These are phyloP conservation scores for Biscogniauxia sp. DNA, from an alignment of 2,329 filamentous ascomycete species.

Conservation along the genomic window DNA sequence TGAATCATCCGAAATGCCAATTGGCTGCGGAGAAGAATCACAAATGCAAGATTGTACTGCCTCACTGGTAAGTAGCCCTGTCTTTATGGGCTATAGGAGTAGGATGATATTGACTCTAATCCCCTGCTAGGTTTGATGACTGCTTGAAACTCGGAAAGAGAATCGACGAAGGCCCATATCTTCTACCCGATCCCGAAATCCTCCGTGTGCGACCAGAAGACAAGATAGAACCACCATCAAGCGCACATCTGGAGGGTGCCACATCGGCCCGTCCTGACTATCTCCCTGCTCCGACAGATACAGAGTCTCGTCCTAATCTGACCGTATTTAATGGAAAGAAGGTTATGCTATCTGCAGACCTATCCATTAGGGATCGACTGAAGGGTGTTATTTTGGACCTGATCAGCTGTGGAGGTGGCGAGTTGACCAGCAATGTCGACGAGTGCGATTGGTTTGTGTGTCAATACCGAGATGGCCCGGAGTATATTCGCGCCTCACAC, in stretches of 20 bases:
- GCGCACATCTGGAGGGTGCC: conserved; percentile 65
- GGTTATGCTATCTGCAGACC: conserved; percentile 74
- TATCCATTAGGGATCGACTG: conserved; percentile 67
- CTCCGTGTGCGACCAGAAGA: conserved; percentile 59
- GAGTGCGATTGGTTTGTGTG: conserved; percentile 83
- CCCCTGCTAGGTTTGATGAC: conserved; percentile 78
- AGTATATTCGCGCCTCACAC: conserved; percentile 76
- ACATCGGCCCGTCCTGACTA: conserved; percentile 49
- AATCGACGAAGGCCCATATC: conserved; percentile 85
- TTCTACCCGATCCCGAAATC: conserved; percentile 81
- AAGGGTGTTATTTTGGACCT: conserved; percentile 66
- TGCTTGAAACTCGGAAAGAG: conserved; percentile 89
- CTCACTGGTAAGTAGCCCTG: conserved; percentile 69
- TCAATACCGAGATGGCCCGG: conserved; percentile 75
- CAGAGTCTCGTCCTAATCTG: conserved; percentile 47
- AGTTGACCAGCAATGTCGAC: conserved; percentile 61
- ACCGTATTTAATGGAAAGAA: conserved; percentile 74
- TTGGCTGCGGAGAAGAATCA: conserved; percentile 62
- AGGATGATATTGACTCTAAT: conserved; percentile 20
- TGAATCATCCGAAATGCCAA: conserved; percentile 70
- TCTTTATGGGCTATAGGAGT: conserved; percentile 1
- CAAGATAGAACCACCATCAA: conserved; percentile 54
- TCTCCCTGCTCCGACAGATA: conserved; percentile 42
- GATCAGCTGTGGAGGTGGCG: conserved; percentile 69
- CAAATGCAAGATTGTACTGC: conserved; percentile 79